Evolutionary conservation across 1,284 basidiomycete genomes (phyloP).

Genomic region (Phylloboletellus chloephorus): DNA sequence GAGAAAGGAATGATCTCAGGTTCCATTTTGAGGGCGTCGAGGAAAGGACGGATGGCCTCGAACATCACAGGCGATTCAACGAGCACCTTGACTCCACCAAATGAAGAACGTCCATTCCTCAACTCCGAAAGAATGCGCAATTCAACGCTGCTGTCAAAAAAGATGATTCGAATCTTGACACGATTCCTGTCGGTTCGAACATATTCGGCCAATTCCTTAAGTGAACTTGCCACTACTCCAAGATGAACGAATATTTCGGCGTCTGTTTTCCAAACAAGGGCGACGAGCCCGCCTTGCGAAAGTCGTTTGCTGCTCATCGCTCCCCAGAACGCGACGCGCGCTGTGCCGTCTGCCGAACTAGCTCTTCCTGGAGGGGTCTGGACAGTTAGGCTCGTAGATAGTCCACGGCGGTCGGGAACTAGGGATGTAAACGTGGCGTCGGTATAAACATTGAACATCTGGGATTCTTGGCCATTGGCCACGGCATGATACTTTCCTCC

Average conservation of each 20-base stretch:
- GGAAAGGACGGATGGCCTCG: constrained; percentile 57
- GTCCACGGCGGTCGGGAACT: constrained; percentile 42
- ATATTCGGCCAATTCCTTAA: constrained; percentile 38
- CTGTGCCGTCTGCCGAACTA: constrained; percentile 31
- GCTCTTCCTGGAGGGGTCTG: constrained; percentile 52
- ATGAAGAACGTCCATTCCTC: constrained; percentile 11
- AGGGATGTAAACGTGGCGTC: constrained; percentile 40
- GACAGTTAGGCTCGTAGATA: constrained; percentile 41
- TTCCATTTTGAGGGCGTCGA: constrained; percentile 47
- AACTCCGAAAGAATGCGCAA: constrained; percentile 41
- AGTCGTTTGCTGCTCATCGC: constrained; percentile 47
- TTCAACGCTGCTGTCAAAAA: constrained; percentile 49
- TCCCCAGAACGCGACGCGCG: constrained; percentile 49
- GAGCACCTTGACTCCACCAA: constrained; percentile 32
- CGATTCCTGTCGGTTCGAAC: constrained; percentile 28
- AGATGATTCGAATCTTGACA: constrained; percentile 41
- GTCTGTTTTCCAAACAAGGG: constrained; percentile 41
- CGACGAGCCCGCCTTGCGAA: constrained; percentile 52
- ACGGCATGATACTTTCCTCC: constrained; percentile 45
- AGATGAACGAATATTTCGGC: constrained; percentile 38
- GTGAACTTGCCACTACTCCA: constrained; percentile 41
- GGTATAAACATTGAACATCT: constrained; percentile 57
- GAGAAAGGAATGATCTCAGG: constrained; percentile 51
- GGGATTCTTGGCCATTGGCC: constrained; percentile 36
- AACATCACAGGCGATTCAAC: constrained; percentile 59